These are phyloP conservation scores for Candida chauliodis DNA, from an alignment of 805 yeast genomes.

Conservation along the genomic window DNA sequence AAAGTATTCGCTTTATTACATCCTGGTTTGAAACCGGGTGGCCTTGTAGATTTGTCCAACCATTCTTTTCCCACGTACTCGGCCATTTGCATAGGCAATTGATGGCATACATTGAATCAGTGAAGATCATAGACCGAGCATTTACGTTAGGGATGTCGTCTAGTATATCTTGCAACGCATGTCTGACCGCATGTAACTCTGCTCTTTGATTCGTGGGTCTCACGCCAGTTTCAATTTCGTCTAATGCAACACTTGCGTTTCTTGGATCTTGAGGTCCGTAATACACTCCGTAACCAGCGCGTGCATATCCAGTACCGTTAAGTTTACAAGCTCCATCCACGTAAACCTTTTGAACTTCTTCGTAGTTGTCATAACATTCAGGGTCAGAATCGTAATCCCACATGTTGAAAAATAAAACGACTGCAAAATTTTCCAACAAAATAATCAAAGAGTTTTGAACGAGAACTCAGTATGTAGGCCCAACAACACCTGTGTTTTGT, in stretches of 20 bases:
- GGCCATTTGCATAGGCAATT: slow-evolving; percentile 58
- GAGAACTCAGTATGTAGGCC: too few species aligned
- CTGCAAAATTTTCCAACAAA: too few species aligned
- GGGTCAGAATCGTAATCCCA: too few species aligned
- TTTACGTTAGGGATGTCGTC: slow-evolving; percentile 13
- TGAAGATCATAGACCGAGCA: slow-evolving; percentile 41
- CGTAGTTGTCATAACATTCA: too few species aligned
- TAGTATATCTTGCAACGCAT: slow-evolving; percentile 47
- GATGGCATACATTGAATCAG: slow-evolving; percentile 72
- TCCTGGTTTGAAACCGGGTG: slow-evolving; percentile 49
- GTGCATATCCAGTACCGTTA: slow-evolving; percentile 43
- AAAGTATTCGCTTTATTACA: slow-evolving; percentile 35
- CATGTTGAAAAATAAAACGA: too few species aligned
- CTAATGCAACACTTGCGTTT: slow-evolving; percentile 53
- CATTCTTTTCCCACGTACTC: slow-evolving; percentile 51
- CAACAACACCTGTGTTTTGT: too few species aligned
- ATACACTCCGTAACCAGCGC: slow-evolving; percentile 75
- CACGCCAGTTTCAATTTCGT: slow-evolving; percentile 13
- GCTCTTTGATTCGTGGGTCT: slow-evolving; percentile 76
- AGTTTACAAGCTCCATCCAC: slow-evolving; percentile 77
- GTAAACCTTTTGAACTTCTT: slow-evolving; percentile 40
- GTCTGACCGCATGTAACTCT: slow-evolving; percentile 64
- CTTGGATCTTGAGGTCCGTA: slow-evolving; percentile 55
- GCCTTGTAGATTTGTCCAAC: slow-evolving; percentile 48
- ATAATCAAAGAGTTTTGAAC: too few species aligned